A percentile compares a stretch with the other conserved stretches of the same genome.
phyloP scores from a whole-genome alignment of 129 eudicot genomes.

The Oenanthe sinensis region DNA sequence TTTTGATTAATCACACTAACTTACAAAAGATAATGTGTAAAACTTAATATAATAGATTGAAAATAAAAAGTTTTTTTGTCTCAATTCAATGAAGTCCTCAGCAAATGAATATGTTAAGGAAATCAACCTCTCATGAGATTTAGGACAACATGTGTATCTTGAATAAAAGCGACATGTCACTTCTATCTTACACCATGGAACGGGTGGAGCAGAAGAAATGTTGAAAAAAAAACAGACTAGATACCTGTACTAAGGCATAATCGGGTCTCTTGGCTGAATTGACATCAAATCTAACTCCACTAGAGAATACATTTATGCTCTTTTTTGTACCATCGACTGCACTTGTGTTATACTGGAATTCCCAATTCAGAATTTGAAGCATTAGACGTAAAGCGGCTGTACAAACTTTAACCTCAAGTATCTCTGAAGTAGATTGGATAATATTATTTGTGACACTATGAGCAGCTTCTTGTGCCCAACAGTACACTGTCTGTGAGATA shows the following conservation, averaged over 20 bases:
- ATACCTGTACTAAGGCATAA: constrained; percentile 69
- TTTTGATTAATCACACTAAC: background rate
- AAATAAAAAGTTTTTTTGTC: background rate
- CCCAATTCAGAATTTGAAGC: constrained; percentile 93
- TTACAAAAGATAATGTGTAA: background rate
- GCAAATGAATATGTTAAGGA: background rate
- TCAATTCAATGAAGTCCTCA: background rate
- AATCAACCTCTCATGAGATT: background rate
- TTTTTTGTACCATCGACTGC: constrained; percentile 41
- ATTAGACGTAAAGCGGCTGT: constrained; percentile 74
- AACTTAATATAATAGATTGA: background rate
- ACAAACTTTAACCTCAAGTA: constrained; percentile 81
- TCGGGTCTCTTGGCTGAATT: constrained; percentile 34
- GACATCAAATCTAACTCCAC: constrained; percentile 47
- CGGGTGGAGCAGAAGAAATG: background rate
- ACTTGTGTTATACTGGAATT: constrained; percentile 44
- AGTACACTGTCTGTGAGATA: constrained; percentile 59
- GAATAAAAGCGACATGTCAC: background rate
- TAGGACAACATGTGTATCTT: background rate
- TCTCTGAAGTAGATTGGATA: constrained; percentile 51
- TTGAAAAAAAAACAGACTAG: constrained; percentile 1
- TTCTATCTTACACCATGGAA: background rate
- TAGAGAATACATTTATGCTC: constrained; percentile 47
- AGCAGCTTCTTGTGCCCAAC: constrained; percentile 92
- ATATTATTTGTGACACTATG: constrained; percentile 56